These are phyloP conservation scores for Candida patagonica DNA, from an alignment of 805 yeast genomes.

Conservation along the genomic window DNA sequence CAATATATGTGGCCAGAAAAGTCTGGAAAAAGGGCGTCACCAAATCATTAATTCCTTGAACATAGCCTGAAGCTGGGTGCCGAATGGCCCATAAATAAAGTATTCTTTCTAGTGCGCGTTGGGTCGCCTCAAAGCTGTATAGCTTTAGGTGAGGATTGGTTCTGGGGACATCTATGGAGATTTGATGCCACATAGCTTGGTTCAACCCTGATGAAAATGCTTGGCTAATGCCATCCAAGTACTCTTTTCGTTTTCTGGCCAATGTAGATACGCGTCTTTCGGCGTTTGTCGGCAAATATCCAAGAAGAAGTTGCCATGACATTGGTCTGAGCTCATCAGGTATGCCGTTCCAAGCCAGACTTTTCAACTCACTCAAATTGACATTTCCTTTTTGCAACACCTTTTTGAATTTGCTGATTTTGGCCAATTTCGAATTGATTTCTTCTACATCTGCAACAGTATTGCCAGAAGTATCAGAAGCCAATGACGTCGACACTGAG, in stretches of 20 bases:
- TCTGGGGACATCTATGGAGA: constrained; percentile 87
- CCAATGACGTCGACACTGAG: constrained; percentile 19
- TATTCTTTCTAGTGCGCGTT: constrained; percentile 68
- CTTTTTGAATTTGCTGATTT: constrained; percentile 58
- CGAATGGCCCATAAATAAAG: constrained; percentile 90
- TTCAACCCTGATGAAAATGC: constrained; percentile 57
- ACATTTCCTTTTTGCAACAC: constrained; percentile 47
- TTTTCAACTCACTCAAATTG: constrained; percentile 59
- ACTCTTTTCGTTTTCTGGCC: constrained; percentile 76
- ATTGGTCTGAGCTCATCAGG: constrained; percentile 73
- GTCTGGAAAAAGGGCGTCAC: constrained; percentile 90
- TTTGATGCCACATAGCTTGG: constrained; percentile 87
- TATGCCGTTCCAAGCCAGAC: constrained; percentile 89
- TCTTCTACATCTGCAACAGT: constrained; percentile 41
- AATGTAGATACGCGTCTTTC: constrained; percentile 63
- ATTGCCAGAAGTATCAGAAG: constrained; percentile 16
- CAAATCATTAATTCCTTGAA: constrained; percentile 92
- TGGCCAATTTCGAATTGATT: constrained; percentile 49
- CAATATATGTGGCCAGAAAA: constrained; percentile 60
- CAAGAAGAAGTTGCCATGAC: constrained; percentile 83
- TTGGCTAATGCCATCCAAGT: constrained; percentile 61
- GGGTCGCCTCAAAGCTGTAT: constrained; percentile 62
- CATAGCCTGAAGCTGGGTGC: constrained; percentile 97
- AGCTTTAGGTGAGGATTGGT: constrained; percentile 79
- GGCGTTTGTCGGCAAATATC: constrained; percentile 81